A percentile compares a stretch with the other conserved stretches of the same genome.
Conservation (phyloP, 179 eudicot genomes). For the Gypsophila paniculata region DNA sequence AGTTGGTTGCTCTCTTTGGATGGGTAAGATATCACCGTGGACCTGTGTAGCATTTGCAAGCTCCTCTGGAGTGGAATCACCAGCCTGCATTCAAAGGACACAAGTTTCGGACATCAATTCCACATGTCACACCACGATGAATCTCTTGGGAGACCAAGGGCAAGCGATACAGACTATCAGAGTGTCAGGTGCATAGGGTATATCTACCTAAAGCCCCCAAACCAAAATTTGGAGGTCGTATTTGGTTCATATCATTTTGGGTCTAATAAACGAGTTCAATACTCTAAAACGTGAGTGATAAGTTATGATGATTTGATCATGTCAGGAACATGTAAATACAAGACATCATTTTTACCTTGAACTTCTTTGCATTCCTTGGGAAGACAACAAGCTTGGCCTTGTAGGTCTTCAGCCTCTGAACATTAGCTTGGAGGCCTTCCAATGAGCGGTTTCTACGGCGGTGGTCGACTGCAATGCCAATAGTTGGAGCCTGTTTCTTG, state of each 20-base stretch:
- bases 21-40: constrained; percentile 55
- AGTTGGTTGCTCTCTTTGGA: constrained; percentile 40
- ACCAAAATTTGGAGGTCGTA: too few species aligned
- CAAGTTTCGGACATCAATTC: neutral
- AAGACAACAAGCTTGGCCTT: constrained; percentile 87
- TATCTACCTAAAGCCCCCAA: too few species aligned
- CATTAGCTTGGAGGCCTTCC: constrained; percentile 68
- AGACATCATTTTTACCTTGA: neutral
- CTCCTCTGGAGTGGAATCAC: constrained; percentile 74
- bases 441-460: constrained; percentile 70
- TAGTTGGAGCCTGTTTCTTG: constrained; percentile 74
- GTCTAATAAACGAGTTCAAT: too few species aligned
- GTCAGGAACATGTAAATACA: too few species aligned
- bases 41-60: constrained; percentile 75
- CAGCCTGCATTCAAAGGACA: constrained; percentile 39
- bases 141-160: too few species aligned
- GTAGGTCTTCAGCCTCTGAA: constrained; percentile 75
- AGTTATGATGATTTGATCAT: too few species aligned
- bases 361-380: constrained; percentile 52
- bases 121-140: too few species aligned
- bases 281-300: too few species aligned
- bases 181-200: too few species aligned
- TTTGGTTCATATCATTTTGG: too few species aligned
- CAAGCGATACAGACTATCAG: too few species aligned
- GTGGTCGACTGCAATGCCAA: constrained; percentile 83